Evolutionary conservation across 805 yeast species (phyloP), one percentile per base, ranked within the genome.

Genomic region (Wickerhamiella parazyma): DNA sequence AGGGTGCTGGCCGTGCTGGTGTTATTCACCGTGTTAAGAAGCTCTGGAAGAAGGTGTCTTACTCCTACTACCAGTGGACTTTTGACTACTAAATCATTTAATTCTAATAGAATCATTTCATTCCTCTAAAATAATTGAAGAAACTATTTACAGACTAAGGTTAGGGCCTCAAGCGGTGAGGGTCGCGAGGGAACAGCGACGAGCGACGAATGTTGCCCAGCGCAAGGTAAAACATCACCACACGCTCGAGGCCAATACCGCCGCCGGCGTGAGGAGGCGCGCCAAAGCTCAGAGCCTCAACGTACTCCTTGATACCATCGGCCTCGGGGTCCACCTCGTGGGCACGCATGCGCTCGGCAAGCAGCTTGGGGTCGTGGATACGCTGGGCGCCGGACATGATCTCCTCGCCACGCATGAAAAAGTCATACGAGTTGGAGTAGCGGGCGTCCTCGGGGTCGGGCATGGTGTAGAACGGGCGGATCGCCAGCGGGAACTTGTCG

Each of bases 261-360:
- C 98, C 99, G 63, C 99, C 99, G 28, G 95, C 99, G 59, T 91
- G 99, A 40, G 99, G 98, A 51, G 95, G 80, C 71, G 96, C 89
- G 16, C 97, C 99, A 61, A 80, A 89, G 38, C 75, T 68, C 71
- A 91, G 91, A 14, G 95, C 93, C 50, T 89, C 89, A 47, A 83
- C 79, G 67, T 91, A 91, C 61, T 91, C 97, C 60, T 73, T 72
- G 55, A 89, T 68, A 51, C 97, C 98, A 26, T 84, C 82, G 48
- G 73, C 72, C 47, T 68, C 67, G 47, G 94, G 83, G 60, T 84
- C 83, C 45, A 91, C 76, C 21, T 75, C 97, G 58, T 81, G 94
- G 31, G 71, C 80, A 39, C 63, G 69, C 81, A 91, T 77, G 69
- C 97, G 78, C 67, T 81, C 74, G 55, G 68, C 71, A 57, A 91